Conservation (phyloP, 768 basidiomycete genomes). For the Gelatoporia subvermispora region DNA sequence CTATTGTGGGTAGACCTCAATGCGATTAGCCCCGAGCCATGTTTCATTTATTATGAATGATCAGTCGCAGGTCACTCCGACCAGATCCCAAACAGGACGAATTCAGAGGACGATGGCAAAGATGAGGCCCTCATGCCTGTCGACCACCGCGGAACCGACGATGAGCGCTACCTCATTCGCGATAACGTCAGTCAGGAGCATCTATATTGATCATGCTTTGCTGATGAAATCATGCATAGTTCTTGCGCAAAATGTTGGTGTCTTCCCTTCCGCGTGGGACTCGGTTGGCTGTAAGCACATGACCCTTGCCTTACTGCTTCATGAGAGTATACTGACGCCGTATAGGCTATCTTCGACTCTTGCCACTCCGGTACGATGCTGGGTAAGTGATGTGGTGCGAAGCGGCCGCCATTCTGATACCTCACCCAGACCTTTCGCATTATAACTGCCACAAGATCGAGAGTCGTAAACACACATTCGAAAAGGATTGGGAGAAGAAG, state of each 20-base stretch:
- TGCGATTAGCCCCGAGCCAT: neutral
- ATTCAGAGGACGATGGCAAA: constrained; percentile 5
- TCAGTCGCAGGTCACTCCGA: constrained; percentile 7
- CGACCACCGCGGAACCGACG: neutral
- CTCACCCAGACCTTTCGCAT: constrained; percentile 7
- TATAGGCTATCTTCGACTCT: constrained; percentile 15
- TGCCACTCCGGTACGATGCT: constrained; percentile 18
- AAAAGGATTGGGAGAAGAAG: no score
- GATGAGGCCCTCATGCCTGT: constrained; percentile 5
- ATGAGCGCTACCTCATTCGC: constrained; percentile 2
- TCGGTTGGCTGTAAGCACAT: constrained; percentile 13
- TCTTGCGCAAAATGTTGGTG: constrained; percentile 11
- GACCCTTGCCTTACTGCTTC: no score
- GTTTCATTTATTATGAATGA: neutral
- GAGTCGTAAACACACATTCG: no score
- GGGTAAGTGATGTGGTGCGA: neutral
- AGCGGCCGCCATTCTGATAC: neutral
- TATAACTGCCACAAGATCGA: constrained; percentile 10
- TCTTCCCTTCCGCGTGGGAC: constrained; percentile 8
- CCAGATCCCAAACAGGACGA: neutral
- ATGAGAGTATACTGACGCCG: neutral
- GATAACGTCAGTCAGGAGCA: constrained; percentile 9
- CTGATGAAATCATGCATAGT: neutral
- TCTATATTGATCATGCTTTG: neutral
- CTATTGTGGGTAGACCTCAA: constrained; percentile 10